These are phyloP conservation scores for Penicillium glabrum DNA, from an alignment of 2,329 filamentous ascomycete genomes.

Conservation along the genomic window DNA sequence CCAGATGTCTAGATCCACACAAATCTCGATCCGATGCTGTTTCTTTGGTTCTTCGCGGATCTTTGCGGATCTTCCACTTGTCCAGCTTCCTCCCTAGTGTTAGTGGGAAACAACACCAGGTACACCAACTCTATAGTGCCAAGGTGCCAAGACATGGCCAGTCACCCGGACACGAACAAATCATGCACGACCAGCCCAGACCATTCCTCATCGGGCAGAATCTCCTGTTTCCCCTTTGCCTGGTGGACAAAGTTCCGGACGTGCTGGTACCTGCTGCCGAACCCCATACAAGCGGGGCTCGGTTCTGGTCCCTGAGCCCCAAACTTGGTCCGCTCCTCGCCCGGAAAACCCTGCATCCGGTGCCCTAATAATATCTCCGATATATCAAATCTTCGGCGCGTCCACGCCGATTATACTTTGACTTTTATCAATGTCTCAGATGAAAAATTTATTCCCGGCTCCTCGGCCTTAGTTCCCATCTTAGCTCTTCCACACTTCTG, in stretches of 20 bases:
- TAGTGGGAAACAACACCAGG: not conserved
- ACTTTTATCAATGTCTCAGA: not conserved
- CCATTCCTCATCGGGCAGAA: not conserved
- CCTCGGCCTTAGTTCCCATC: not conserved
- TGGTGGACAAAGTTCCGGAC: not conserved
- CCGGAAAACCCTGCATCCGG: not conserved
- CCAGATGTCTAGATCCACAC: not conserved
- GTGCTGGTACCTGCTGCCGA: not conserved
- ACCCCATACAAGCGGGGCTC: not conserved
- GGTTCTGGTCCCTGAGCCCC: not conserved
- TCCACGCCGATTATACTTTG: not conserved
- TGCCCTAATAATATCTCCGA: not conserved
- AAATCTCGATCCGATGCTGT: not conserved
- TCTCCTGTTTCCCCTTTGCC: not conserved
- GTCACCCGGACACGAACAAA: not conserved
- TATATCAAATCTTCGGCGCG: not conserved
- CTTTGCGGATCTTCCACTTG: not conserved
- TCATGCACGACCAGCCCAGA: not conserved
- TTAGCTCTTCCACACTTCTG: not conserved
- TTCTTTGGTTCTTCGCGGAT: not conserved
- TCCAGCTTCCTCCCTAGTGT: not conserved
- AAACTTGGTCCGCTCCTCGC: not conserved
- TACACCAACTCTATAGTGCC: not conserved
- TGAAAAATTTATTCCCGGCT: not conserved
- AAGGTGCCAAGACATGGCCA: not conserved